Percentiles rank a stretch among this genome's conserved stretches.
Evolutionary conservation across 768 basidiomycete species (phyloP).

Genomic region (Daedaleopsis sinensis): DNA sequence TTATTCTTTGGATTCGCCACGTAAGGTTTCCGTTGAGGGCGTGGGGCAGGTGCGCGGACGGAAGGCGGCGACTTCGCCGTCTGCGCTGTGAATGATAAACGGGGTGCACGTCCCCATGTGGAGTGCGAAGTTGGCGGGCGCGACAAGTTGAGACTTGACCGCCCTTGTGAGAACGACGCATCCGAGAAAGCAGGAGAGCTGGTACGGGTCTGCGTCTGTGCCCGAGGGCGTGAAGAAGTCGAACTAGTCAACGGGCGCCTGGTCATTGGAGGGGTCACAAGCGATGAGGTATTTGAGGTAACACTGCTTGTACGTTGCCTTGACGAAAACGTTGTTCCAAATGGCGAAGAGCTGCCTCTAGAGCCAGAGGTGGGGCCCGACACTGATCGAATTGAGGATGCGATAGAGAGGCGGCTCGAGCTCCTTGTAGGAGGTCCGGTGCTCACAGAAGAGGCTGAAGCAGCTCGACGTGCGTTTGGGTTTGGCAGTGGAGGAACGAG

Average conservation of each 20-base stretch:
- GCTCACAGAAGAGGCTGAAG: conserved; percentile 52
- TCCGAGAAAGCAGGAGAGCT: conserved; percentile 70
- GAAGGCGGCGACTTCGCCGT: conserved; percentile 45
- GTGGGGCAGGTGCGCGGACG: conserved; percentile 42
- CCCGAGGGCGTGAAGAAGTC: conserved; percentile 37
- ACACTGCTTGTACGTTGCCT: conserved; percentile 79
- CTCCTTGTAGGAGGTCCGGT: conserved; percentile 44
- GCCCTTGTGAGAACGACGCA: conserved; percentile 49
- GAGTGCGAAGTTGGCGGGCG: conserved; percentile 55
- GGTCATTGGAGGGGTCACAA: conserved; percentile 30
- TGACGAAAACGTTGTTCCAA: conserved; percentile 77
- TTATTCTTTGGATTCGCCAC: conserved; percentile 89
- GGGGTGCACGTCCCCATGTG: conserved; percentile 70
- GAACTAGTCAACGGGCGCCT: conserved; percentile 35
- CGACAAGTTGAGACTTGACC: conserved; percentile 47
- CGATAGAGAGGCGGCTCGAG: conserved; percentile 59
- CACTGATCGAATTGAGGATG: conserved; percentile 61
- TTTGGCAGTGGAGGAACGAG: conserved; percentile 47
- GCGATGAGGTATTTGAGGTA: conserved; percentile 40
- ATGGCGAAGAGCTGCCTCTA: conserved; percentile 30
- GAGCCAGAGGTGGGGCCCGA: conserved; percentile 65
- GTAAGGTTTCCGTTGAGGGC: conserved; percentile 64
- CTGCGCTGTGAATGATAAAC: conserved; percentile 56
- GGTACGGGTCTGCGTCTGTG: conserved; percentile 45
- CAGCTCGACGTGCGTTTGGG: conserved; percentile 43